Percentiles rank a stretch among this genome's conserved stretches.
Conservation (phyloP, 805 yeast species). For the Debaryomyces hansenii region DNA sequence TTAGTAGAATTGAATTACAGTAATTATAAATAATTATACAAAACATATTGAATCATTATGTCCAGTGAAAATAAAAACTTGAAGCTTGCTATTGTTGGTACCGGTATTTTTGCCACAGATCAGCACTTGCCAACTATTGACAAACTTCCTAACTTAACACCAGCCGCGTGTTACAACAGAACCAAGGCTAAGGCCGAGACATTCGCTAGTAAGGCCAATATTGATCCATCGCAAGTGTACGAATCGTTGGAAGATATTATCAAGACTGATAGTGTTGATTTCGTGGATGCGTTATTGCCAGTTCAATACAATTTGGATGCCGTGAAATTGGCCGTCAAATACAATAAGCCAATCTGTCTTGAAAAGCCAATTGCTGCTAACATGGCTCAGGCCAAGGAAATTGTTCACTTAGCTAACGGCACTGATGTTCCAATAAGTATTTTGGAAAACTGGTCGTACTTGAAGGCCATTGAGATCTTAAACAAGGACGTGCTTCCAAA, state of each 20-base stretch:
- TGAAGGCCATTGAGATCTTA: slow-evolving; percentile 55
- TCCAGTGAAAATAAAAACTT: slow-evolving; percentile 15
- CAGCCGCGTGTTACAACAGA: slow-evolving; percentile 78
- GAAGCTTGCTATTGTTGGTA: slow-evolving; percentile 71
- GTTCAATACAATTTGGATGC: slow-evolving; percentile 74
- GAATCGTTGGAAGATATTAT: slow-evolving; percentile 65
- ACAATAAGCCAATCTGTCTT: slow-evolving; percentile 75
- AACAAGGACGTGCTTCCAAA: slow-evolving; percentile 54
- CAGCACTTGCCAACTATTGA: slow-evolving; percentile 76
- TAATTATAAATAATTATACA: background rate
- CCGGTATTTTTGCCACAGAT: slow-evolving; percentile 87
- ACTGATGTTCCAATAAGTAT: slow-evolving; percentile 71
- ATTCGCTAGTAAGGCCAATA: slow-evolving; percentile 66
- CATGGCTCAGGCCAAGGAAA: slow-evolving; percentile 74
- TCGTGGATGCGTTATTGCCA: slow-evolving; percentile 87
- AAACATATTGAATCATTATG: background rate
- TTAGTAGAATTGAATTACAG: too few relatives aligned
- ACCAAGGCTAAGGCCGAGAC: slow-evolving; percentile 78
- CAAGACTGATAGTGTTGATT: slow-evolving; percentile 64
- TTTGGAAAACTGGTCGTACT: slow-evolving; percentile 85
- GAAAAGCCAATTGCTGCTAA: slow-evolving; percentile 95
- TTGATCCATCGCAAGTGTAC: slow-evolving; percentile 51
- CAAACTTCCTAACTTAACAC: slow-evolving; percentile 50
- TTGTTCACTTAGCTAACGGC: slow-evolving; percentile 63
- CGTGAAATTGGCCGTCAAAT: slow-evolving; percentile 66